phyloP scores from a whole-genome alignment of 805 yeast genomes.

The Danielia oregonensis region DNA sequence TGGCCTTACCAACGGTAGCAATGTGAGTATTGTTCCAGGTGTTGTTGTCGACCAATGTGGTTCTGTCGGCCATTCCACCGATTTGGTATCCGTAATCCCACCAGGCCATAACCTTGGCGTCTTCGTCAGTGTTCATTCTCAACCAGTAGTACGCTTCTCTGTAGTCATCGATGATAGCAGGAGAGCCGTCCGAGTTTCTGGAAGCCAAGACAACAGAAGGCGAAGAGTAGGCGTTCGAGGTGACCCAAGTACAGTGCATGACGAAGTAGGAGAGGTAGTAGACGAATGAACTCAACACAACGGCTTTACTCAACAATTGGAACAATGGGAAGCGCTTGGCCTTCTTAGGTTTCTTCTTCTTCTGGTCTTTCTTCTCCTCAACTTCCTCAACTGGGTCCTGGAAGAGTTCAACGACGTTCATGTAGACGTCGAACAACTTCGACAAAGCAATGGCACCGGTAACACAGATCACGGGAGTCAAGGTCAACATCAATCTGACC shows the following conservation, averaged over 20 bases:
- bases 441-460: conserved; percentile 87
- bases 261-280: conserved; percentile 80
- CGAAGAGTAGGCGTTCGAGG: conserved; percentile 91
- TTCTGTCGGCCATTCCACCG: conserved; percentile 99
- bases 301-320: conserved; percentile 49
- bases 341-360: conserved; percentile 7
- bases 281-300: conserved; percentile 64
- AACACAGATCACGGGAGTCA: conserved; percentile 95
- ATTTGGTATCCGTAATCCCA: conserved; percentile 99
- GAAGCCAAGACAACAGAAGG: conserved; percentile 96
- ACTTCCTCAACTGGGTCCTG: conserved; percentile 4
- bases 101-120: conserved; percentile 96
- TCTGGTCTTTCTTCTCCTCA: conserved; percentile 4
- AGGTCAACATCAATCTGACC: conserved; percentile 95
- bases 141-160: conserved; percentile 99
- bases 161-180: conserved; percentile 86
- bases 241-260: conserved; percentile 95
- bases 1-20: conserved; percentile 98
- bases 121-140: conserved; percentile 96
- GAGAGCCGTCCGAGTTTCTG: conserved; percentile 78
- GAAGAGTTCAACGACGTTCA: conserved; percentile 53
- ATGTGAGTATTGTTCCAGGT: conserved; percentile 99
- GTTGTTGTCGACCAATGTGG: conserved; percentile 96
- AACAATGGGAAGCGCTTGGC: conserved; percentile 19
- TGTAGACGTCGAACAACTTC: conserved; percentile 75